These are phyloP conservation scores for Adenanthera pavonina DNA, from an alignment of 306 rosid genomes.

Conservation along the genomic window DNA sequence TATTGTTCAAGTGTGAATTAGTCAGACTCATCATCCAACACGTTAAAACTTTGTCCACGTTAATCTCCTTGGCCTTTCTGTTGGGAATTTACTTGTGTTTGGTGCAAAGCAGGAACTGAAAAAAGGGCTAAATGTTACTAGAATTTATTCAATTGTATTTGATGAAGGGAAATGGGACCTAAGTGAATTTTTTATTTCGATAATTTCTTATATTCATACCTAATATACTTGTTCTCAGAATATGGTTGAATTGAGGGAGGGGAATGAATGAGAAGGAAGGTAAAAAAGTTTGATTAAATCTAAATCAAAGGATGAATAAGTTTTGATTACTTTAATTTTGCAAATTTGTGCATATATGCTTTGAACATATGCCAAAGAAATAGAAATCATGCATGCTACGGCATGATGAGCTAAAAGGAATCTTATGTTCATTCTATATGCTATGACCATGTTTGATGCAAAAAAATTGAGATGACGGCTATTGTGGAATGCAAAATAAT, in stretches of 20 bases:
- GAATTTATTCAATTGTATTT: background rate
- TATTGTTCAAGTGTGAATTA: background rate
- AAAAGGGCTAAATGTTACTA: background rate
- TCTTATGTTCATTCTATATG: background rate
- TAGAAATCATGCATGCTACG: constrained; percentile 17
- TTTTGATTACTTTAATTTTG: background rate
- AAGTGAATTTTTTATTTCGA: background rate
- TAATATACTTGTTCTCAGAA: background rate
- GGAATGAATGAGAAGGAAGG: background rate
- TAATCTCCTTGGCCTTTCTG: background rate
- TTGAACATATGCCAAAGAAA: background rate
- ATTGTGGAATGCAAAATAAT: background rate
- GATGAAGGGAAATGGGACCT: background rate
- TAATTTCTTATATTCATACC: background rate
- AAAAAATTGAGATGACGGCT: background rate
- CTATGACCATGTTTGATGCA: background rate
- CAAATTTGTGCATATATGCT: constrained; percentile 6
- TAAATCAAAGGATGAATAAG: background rate
- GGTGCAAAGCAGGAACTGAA: background rate
- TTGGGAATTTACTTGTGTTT: background rate
- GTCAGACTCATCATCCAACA: background rate
- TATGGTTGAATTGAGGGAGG: background rate
- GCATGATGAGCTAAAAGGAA: constrained; percentile 10
- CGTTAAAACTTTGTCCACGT: background rate
- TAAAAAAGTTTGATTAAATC: background rate